Percentiles rank a stretch among this genome's conserved stretches.
Evolutionary conservation across 2,329 filamentous ascomycete genomes (phyloP).

Genomic region (Trichoderma sp.): DNA sequence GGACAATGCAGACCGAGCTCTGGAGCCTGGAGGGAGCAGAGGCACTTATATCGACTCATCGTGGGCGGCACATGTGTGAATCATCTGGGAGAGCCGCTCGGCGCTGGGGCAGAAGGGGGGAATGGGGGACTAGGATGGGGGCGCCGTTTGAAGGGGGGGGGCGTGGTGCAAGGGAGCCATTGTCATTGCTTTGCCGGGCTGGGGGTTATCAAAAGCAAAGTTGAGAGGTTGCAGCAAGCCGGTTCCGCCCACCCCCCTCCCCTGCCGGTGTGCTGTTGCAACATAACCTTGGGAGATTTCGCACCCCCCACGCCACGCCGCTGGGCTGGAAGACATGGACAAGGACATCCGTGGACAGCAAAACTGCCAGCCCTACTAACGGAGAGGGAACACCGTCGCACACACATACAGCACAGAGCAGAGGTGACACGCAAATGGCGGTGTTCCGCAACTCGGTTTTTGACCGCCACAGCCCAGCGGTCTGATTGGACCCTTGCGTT

Average conservation of each 20-base stretch:
- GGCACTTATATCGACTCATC: constrained; percentile 25
- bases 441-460: constrained; percentile 13
- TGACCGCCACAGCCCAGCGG: constrained; percentile 17
- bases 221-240: constrained; percentile 10
- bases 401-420: background rate
- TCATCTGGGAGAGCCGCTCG: constrained; percentile 14
- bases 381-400: background rate
- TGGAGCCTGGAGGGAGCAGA: constrained; percentile 18
- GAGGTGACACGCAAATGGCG: constrained; percentile 16
- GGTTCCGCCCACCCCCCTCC: background rate
- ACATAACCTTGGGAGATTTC: background rate
- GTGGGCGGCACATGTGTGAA: constrained; percentile 26
- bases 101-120: constrained; percentile 18
- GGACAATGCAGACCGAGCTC: constrained; percentile 8
- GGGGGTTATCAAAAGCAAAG: constrained; percentile 16
- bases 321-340: background rate
- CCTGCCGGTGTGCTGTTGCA: background rate
- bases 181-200: constrained; percentile 14
- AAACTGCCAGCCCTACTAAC: background rate
- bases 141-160: constrained; percentile 1
- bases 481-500: constrained; percentile 14
- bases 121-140: constrained; percentile 4
- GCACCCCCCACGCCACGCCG: constrained; percentile 5
- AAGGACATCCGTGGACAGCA: background rate
- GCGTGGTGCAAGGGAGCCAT: constrained; percentile 10